phyloP scores from a whole-genome alignment of 441 rosid species.

The Croton setiger region DNA sequence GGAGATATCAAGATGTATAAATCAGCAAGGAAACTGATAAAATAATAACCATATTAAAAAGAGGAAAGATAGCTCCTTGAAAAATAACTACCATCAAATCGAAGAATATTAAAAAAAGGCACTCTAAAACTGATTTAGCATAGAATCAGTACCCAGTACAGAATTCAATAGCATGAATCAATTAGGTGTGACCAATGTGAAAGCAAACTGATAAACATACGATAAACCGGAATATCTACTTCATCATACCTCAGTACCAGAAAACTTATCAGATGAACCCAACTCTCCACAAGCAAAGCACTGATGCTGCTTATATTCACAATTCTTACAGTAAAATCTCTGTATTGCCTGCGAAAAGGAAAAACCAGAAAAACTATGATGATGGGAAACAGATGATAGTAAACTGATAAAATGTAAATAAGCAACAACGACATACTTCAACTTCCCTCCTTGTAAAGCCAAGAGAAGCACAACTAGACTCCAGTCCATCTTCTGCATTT shows the following conservation, averaged over 20 bases:
- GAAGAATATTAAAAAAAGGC: not conserved
- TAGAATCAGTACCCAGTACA: not conserved
- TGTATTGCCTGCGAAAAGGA: conserved; percentile 48
- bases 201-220: conserved; percentile 4
- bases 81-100: not conserved
- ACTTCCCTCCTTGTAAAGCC: conserved; percentile 58
- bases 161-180: conserved; percentile 1
- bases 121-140: not conserved
- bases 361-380: conserved; percentile 17
- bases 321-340: conserved; percentile 68
- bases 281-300: conserved; percentile 84
- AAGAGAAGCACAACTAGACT: conserved; percentile 64
- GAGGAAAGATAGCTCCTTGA: not conserved
- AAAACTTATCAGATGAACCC: conserved; percentile 71
- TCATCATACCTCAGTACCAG: conserved; percentile 63
- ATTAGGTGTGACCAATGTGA: not conserved
- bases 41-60: not conserved
- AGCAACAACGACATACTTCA: conserved; percentile 43
- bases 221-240: conserved; percentile 9
- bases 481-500: conserved; percentile 52
- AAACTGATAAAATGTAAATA: conserved; percentile 21
- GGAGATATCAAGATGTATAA: conserved; percentile 2
- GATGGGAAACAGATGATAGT: conserved; percentile 4
- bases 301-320: conserved; percentile 67
- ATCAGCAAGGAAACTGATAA: not conserved